Percentiles rank a stretch among this genome's conserved stretches.
Conservation (phyloP, 1,139 yeast species). For the Protomyces inundatus region DNA sequence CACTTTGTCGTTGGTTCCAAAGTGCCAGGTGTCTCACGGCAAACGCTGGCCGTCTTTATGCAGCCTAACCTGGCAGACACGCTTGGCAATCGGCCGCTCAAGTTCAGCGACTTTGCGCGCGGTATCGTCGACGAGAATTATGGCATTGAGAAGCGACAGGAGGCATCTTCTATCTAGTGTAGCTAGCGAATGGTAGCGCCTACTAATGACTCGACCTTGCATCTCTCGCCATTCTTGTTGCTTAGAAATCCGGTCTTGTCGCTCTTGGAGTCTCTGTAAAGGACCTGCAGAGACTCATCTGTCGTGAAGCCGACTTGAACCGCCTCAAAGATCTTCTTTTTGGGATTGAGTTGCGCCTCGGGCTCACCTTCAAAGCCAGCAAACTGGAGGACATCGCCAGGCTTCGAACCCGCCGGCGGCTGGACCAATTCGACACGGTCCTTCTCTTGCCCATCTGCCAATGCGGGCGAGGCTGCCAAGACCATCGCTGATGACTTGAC, state of each 20-base stretch:
- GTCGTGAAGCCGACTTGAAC: conserved; percentile 82
- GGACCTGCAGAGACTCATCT: conserved; percentile 37
- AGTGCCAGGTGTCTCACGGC: conserved; percentile 45
- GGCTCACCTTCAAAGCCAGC: conserved; percentile 83
- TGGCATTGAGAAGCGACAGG: neutral
- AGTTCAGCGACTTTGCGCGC: conserved; percentile 42
- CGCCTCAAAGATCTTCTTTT: conserved; percentile 97
- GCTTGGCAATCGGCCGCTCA: conserved; percentile 51
- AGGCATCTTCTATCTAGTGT: neutral
- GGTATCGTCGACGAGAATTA: conserved; percentile 34
- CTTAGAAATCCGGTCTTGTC: conserved; percentile 3
- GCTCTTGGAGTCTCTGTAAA: conserved; percentile 4
- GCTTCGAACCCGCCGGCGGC: conserved; percentile 89
- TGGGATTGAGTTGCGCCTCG: conserved; percentile 89
- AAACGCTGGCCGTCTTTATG: conserved; percentile 60
- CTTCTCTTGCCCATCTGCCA: conserved; percentile 38
- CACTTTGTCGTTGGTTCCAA: conserved; percentile 51
- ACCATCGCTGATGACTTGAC: conserved; percentile 96
- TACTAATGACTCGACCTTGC: conserved; percentile 12
- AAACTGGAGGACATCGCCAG: conserved; percentile 95
- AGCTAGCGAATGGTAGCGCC: conserved; percentile 12
- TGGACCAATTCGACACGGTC: conserved; percentile 79
- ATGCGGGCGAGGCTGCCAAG: conserved; percentile 20
- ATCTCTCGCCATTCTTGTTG: neutral
- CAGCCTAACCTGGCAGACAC: conserved; percentile 55